Conservation (phyloP, 1,284 basidiomycete species). For the Pulveroboletus ridleyi region DNA sequence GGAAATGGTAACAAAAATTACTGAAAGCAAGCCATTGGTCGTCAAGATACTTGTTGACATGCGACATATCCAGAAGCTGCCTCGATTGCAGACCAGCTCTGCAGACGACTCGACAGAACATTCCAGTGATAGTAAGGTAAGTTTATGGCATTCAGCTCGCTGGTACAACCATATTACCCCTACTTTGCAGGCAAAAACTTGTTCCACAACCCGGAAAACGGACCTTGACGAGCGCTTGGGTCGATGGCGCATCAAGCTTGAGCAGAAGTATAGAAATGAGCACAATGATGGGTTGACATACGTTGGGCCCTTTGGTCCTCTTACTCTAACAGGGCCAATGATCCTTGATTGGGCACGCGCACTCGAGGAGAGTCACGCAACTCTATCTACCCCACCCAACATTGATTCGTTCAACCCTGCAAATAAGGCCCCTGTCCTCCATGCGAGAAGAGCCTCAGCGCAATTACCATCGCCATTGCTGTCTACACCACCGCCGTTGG, state of each 20-base stretch:
- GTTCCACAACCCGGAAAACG: background rate
- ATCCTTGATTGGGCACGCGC: conserved; percentile 13
- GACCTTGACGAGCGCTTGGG: background rate
- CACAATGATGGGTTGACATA: conserved; percentile 11
- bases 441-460: background rate
- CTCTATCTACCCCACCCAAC: conserved; percentile 1
- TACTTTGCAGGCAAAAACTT: background rate
- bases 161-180: background rate
- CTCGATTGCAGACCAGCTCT: background rate
- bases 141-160: background rate
- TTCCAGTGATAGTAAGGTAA: background rate
- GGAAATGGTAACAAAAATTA: background rate
- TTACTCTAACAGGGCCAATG: conserved; percentile 9
- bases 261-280: conserved; percentile 14
- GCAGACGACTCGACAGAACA: background rate
- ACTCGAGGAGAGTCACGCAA: conserved; percentile 3
- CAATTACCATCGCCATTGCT: background rate
- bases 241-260: conserved; percentile 4
- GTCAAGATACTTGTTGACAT: conserved; percentile 1
- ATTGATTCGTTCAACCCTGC: conserved; percentile 16
- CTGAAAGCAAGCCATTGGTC: background rate
- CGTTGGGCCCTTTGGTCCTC: background rate
- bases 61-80: conserved; percentile 21
- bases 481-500: background rate
- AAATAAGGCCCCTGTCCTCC: conserved; percentile 12